A percentile compares a stretch with the other conserved stretches of the same genome.
phyloP scores from a whole-genome alignment of 2,329 filamentous ascomycete genomes.

The Pleomassaria siparia region DNA sequence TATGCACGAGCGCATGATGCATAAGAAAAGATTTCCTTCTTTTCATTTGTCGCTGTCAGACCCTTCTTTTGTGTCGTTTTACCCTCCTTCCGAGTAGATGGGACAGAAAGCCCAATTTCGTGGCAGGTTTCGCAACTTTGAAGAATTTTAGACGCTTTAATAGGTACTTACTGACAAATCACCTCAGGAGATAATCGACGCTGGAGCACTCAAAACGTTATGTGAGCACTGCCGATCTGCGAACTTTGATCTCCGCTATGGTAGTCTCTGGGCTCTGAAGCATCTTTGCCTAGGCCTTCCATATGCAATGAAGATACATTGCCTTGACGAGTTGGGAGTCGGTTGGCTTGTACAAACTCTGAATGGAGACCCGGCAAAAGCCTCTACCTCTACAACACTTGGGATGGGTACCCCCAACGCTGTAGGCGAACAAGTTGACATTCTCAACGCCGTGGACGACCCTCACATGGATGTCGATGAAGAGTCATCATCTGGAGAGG shows the following conservation, averaged over 20 bases:
- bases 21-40: neutral
- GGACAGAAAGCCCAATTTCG: neutral
- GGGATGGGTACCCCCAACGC: slow-evolving; percentile 61
- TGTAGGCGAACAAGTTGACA: slow-evolving; percentile 60
- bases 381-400: slow-evolving; percentile 40
- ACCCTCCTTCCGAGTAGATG: neutral
- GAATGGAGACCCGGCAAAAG: slow-evolving; percentile 55
- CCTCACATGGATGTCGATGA: slow-evolving; percentile 47
- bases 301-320: slow-evolving; percentile 72
- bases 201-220: slow-evolving; percentile 72
- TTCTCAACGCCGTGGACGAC: slow-evolving; percentile 56
- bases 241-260: slow-evolving; percentile 76
- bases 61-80: neutral
- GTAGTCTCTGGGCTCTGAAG: slow-evolving; percentile 91
- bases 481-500: slow-evolving; percentile 39
- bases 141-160: neutral
- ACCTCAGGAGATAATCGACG: slow-evolving; percentile 67
- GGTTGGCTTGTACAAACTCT: slow-evolving; percentile 82
- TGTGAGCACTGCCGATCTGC: slow-evolving; percentile 82
- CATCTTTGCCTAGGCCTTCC: slow-evolving; percentile 77
- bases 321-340: slow-evolving; percentile 74
- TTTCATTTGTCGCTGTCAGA: neutral
- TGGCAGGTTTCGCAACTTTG: neutral
- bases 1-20: neutral
- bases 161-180: slow-evolving; percentile 12